Conservation (phyloP, 2,329 filamentous ascomycete genomes). For the Paraphoma sp. region DNA sequence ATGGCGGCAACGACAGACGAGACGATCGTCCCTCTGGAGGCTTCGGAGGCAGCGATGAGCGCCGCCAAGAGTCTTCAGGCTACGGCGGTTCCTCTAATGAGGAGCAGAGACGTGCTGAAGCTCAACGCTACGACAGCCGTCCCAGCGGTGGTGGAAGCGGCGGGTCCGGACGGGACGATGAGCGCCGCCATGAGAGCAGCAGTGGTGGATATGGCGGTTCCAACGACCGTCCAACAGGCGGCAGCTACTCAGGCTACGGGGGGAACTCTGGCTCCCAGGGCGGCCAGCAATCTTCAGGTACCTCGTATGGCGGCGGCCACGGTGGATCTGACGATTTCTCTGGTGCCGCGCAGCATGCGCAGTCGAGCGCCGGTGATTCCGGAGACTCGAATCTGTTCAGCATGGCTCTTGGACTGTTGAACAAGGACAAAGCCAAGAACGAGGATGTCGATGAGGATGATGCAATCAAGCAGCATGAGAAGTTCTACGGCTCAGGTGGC, state of each 20-base stretch:
- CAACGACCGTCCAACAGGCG: slow-evolving; percentile 27
- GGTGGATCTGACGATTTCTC: slow-evolving; percentile 59
- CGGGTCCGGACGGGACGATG: slow-evolving; percentile 11
- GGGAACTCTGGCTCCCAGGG: slow-evolving; percentile 27
- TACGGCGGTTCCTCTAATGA: slow-evolving; percentile 5
- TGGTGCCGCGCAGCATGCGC: slow-evolving; percentile 62
- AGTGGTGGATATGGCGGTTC: slow-evolving; percentile 14
- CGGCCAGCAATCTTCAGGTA: slow-evolving; percentile 48
- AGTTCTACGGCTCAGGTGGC: slow-evolving; percentile 67
- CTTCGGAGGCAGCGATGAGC: slow-evolving; percentile 1
- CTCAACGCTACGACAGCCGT: slow-evolving; percentile 8
- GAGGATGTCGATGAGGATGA: slow-evolving; percentile 66
- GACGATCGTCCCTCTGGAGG: slow-evolving; percentile 6
- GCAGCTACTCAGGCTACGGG: slow-evolving; percentile 23
- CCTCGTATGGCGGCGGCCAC: slow-evolving; percentile 51
- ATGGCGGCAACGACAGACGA: background rate
- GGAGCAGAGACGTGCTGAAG: slow-evolving; percentile 14
- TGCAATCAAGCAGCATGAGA: slow-evolving; percentile 76
- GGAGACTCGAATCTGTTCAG: slow-evolving; percentile 63
- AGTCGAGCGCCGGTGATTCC: slow-evolving; percentile 58
- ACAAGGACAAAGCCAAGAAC: slow-evolving; percentile 30
- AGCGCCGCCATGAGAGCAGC: slow-evolving; percentile 14
- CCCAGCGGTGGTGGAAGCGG: slow-evolving; percentile 4
- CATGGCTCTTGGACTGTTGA: slow-evolving; percentile 62
- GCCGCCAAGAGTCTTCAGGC: background rate